Evolutionary conservation across 2,329 filamentous ascomycete species (phyloP).

Genomic region (Aspergillus sp.): DNA sequence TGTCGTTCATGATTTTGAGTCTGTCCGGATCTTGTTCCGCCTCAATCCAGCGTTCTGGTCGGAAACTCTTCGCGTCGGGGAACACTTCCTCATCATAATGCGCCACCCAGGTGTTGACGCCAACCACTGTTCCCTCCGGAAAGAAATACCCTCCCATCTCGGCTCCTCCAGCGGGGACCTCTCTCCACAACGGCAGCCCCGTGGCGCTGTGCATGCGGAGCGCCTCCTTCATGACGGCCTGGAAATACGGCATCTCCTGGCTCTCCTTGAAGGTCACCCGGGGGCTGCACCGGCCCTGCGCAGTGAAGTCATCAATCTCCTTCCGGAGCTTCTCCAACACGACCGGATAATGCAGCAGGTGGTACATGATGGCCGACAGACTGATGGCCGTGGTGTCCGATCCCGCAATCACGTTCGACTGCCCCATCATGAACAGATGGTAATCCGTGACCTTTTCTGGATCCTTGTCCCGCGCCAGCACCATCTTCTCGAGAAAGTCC

Average conservation of each 20-base stretch:
- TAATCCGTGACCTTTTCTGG: slow-evolving; percentile 43
- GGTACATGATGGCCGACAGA: slow-evolving; percentile 46
- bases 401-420: slow-evolving; percentile 36
- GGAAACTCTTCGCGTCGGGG: slow-evolving; percentile 41
- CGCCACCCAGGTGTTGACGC: slow-evolving; percentile 45
- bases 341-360: slow-evolving; percentile 40
- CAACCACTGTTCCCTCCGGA: slow-evolving; percentile 43
- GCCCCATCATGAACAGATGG: slow-evolving; percentile 39
- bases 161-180: slow-evolving; percentile 47
- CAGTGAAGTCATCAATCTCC: slow-evolving; percentile 34
- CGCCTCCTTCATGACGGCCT: slow-evolving; percentile 55
- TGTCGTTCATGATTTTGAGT: slow-evolving; percentile 35
- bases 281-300: slow-evolving; percentile 19
- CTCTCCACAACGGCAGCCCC: slow-evolving; percentile 51
- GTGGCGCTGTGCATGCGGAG: slow-evolving; percentile 52
- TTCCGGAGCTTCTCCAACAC: slow-evolving; percentile 24
- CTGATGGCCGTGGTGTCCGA: slow-evolving; percentile 51
- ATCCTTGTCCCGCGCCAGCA: slow-evolving; percentile 41
- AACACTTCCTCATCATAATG: slow-evolving; percentile 48
- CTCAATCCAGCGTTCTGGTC: slow-evolving; percentile 49
- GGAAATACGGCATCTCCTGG: slow-evolving; percentile 50
- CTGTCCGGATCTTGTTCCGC: slow-evolving; percentile 28
- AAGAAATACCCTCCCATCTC: slow-evolving; percentile 44
- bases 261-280: slow-evolving; percentile 40
- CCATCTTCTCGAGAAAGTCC: slow-evolving; percentile 46